These are phyloP conservation scores for Claviceps sorghi DNA, from an alignment of 2,329 filamentous ascomycete genomes.

Conservation along the genomic window DNA sequence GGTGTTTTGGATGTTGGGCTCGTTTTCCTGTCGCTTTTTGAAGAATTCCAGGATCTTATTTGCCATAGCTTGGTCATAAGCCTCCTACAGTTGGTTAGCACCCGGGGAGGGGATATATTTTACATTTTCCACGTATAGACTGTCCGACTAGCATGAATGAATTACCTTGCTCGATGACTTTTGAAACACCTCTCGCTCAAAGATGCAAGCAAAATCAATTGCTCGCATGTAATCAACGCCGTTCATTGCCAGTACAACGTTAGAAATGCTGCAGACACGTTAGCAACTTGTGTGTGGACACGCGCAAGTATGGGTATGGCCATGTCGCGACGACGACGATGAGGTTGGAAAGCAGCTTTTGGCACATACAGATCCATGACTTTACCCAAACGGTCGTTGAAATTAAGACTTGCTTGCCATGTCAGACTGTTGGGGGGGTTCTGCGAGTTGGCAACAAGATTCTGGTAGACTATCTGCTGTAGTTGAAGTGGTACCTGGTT, in stretches of 20 bases:
- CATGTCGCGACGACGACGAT: neutral
- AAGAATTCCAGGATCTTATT: slow-evolving; percentile 34
- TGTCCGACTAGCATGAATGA: neutral
- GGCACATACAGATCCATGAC: slow-evolving; percentile 27
- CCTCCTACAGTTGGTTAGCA: slow-evolving; percentile 22
- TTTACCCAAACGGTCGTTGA: slow-evolving; percentile 28
- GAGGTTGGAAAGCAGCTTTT: neutral
- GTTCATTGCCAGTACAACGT: slow-evolving; percentile 32
- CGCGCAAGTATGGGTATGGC: slow-evolving; percentile 8
- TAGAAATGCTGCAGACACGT: slow-evolving; percentile 29
- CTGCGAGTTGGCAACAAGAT: slow-evolving; percentile 21
- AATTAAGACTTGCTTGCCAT: slow-evolving; percentile 25
- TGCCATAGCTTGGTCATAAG: slow-evolving; percentile 34
- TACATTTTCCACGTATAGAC: neutral
- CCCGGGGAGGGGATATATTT: too few relatives aligned
- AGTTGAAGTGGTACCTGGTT: slow-evolving; percentile 16
- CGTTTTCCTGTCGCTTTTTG: slow-evolving; percentile 35
- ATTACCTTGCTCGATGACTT: slow-evolving; percentile 33
- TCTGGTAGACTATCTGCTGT: slow-evolving; percentile 26
- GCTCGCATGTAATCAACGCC: slow-evolving; percentile 26
- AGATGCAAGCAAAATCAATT: slow-evolving; percentile 26
- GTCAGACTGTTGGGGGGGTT: slow-evolving; percentile 16
- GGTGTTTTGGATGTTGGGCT: slow-evolving; percentile 26
- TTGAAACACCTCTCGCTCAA: slow-evolving; percentile 33
- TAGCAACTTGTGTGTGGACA: neutral